These are phyloP conservation scores for Leucogyrophana mollusca DNA, from an alignment of 768 basidiomycete species.

Conservation along the genomic window DNA sequence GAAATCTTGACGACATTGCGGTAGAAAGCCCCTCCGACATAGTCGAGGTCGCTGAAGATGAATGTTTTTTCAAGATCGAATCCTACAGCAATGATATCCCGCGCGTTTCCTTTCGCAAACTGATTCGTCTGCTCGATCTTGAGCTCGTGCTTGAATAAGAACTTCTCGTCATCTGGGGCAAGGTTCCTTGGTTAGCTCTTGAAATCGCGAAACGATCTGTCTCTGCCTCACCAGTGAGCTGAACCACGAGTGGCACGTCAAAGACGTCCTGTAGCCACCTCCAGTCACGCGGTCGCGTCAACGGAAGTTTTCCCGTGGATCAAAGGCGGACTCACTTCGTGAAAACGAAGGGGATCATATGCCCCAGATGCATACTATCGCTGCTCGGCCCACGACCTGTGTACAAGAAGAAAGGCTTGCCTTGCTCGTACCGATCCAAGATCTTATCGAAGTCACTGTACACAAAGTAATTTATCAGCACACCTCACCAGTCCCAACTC, in stretches of 20 bases:
- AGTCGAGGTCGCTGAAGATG: conserved; percentile 92
- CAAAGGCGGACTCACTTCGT: conserved; percentile 69
- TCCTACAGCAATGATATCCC: conserved; percentile 95
- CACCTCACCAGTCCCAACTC: neutral
- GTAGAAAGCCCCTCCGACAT: conserved; percentile 91
- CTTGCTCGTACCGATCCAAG: conserved; percentile 92
- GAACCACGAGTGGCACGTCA: conserved; percentile 90
- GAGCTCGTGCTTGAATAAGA: conserved; percentile 93
- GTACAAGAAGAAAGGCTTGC: conserved; percentile 97
- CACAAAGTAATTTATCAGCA: conserved; percentile 2
- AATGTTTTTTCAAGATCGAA: conserved; percentile 92
- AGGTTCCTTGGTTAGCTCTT: neutral
- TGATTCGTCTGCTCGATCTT: conserved; percentile 84
- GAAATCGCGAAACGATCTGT: neutral
- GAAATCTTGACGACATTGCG: conserved; percentile 92
- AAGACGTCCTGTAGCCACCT: conserved; percentile 99
- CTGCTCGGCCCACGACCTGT: conserved; percentile 97
- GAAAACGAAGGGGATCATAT: conserved; percentile 96
- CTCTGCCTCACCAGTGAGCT: conserved; percentile 74
- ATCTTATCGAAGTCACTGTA: conserved; percentile 91
- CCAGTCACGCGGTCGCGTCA: conserved; percentile 6
- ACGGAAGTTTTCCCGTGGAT: neutral
- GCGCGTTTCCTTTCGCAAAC: conserved; percentile 85
- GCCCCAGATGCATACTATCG: conserved; percentile 96
- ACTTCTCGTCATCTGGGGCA: conserved; percentile 98